Evolutionary conservation across 495 filamentous ascomycete genomes (phyloP), one percentile per base, ranked within the genome.

Genomic region (Emericellopsis terricola): DNA sequence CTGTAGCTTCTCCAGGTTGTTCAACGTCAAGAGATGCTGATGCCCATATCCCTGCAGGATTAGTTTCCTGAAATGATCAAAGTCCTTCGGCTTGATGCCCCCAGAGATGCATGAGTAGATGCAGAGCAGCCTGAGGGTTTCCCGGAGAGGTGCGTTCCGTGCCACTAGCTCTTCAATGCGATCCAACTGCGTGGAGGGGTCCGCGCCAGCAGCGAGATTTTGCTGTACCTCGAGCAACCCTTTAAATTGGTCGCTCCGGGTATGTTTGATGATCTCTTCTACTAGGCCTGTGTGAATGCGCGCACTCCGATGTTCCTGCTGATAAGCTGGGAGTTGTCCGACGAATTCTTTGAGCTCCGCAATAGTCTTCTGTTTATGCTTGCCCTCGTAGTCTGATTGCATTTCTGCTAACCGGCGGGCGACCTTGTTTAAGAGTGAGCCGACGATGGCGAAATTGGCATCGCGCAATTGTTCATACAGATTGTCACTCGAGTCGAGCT

Each of bases 361-460:
- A 9, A 80, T 82, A 6, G 78, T 86, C 51, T 91, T 91, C 3
- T 81, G 73, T n/a, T 67, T 63, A 43, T 94, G 82, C n/a, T 85
- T 75, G 43, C 69, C 81, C 45, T 94, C 81, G 51, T 89, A 92
- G 47, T 93, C 83, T 41, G 63, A 75, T 21, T 38, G 36, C 4
- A 38, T 29, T 29, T 32, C 43, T 52, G 86, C 78, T 24, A 99
- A 61, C 14, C 91, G 78, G 19, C 81, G 72, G 2, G 91, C 91
- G 13, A 94, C 78, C 46, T 83, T 89, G 51, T 94, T 93, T 31
- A 99, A 55, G 1, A 91, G 65, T 40, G 71, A 69, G 20, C 85
- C 85, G 15, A 94, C 84, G 39, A 94, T 84, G 34, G 86, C 85
- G 55, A 96, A 94, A 44, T 99, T 96, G 13, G 82, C 71, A 53